These are phyloP conservation scores for Botrytis fragariae DNA, from an alignment of 2,329 filamentous ascomycete species.

Conservation along the genomic window DNA sequence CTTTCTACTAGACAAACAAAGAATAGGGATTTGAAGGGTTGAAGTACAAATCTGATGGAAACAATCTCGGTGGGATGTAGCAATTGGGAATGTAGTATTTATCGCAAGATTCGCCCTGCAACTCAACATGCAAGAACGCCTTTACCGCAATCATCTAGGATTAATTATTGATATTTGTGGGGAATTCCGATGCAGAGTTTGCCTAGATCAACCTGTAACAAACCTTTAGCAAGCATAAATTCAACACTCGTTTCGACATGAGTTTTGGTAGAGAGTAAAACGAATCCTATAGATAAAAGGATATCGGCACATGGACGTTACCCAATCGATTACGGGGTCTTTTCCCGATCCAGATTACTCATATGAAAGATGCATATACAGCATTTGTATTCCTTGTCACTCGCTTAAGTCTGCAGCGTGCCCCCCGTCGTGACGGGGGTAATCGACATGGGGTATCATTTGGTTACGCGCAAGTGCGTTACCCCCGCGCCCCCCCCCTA, in stretches of 20 bases:
- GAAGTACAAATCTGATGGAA: not conserved
- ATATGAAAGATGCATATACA: not conserved
- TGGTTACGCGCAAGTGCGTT: not conserved
- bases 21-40: not conserved
- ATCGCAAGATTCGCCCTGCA: not conserved
- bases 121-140: not conserved
- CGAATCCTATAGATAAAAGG: not conserved
- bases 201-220: not conserved
- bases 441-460: not conserved
- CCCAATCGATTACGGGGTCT: not conserved
- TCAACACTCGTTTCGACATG: not conserved
- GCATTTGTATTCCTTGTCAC: not conserved
- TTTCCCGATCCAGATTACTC: not conserved
- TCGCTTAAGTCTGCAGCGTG: not conserved
- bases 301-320: constrained; percentile 3
- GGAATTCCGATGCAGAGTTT: not conserved
- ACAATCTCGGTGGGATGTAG: constrained; percentile 1
- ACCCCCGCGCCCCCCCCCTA: not conserved
- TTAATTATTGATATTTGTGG: constrained; percentile 9
- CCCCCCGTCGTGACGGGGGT: not conserved
- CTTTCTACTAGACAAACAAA: not conserved
- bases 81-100: not conserved
- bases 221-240: not conserved
- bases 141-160: constrained; percentile 2
- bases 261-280: not conserved